These are phyloP conservation scores for Gossypium davidsonii DNA, from an alignment of 441 rosid species.

Conservation along the genomic window DNA sequence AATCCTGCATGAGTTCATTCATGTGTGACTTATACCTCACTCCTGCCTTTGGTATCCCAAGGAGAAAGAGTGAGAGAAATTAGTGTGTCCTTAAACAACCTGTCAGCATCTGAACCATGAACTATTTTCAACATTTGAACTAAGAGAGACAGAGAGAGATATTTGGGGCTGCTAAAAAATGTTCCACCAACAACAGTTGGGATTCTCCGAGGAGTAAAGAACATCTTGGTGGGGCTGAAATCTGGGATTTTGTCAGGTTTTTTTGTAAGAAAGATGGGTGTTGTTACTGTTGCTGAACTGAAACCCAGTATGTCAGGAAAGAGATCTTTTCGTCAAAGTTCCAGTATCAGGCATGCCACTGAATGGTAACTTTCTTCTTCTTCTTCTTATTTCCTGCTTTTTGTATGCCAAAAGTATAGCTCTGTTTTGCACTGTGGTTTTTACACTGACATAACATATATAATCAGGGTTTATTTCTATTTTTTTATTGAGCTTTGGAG, in stretches of 20 bases:
- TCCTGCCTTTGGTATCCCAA: slow-evolving; percentile 19
- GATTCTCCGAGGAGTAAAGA: slow-evolving; percentile 21
- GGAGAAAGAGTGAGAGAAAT: not conserved
- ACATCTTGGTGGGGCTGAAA: slow-evolving; percentile 2
- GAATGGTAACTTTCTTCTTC: slow-evolving; percentile 60
- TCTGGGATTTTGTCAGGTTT: slow-evolving; percentile 3
- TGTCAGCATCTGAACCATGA: slow-evolving; percentile 12
- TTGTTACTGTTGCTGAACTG: slow-evolving; percentile 66
- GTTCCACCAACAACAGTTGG: slow-evolving; percentile 3
- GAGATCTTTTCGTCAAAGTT: slow-evolving; percentile 77
- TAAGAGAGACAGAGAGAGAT: slow-evolving; percentile 16
- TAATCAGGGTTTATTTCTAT: not conserved
- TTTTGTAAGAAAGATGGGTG: slow-evolving; percentile 50
- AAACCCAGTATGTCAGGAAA: slow-evolving; percentile 85
- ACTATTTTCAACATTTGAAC: not conserved
- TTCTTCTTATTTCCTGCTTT: not conserved
- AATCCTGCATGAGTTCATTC: slow-evolving; percentile 42
- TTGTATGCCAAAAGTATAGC: not conserved
- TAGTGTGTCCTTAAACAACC: slow-evolving; percentile 5
- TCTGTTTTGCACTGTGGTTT: not conserved
- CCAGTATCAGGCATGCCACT: slow-evolving; percentile 83
- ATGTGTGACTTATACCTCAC: slow-evolving; percentile 29
- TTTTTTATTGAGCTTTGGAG: too few species aligned
- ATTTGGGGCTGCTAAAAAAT: slow-evolving; percentile 12
- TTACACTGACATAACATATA: not conserved